Conservation (phyloP, 148 eudicot genomes). For the Camellia granthamiana region DNA sequence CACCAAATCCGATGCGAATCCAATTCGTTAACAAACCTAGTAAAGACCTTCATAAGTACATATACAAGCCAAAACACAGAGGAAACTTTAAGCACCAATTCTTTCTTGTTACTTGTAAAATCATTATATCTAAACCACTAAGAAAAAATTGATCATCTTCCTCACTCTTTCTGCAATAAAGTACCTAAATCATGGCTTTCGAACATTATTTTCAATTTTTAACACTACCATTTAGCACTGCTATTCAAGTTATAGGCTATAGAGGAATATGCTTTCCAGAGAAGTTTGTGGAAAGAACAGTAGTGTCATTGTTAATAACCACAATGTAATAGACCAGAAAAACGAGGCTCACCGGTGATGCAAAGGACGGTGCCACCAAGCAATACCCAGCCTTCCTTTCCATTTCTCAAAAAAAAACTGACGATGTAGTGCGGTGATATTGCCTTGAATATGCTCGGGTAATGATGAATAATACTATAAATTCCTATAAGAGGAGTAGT, state of each 20-base stretch:
- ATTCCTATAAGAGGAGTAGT: conserved; percentile 58
- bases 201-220: neutral
- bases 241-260: neutral
- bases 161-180: neutral
- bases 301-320: neutral
- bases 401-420: conserved; percentile 31
- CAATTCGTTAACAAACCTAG: too few relatives aligned
- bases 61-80: neutral
- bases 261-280: neutral
- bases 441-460: conserved; percentile 64
- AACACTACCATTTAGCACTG: neutral
- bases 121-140: neutral
- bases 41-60: neutral
- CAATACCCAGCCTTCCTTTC: conserved; percentile 52
- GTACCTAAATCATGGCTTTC: neutral
- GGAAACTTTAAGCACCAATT: neutral
- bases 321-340: neutral
- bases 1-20: neutral
- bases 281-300: neutral
- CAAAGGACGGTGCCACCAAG: conserved; percentile 63
- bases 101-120: neutral
- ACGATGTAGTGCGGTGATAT: conserved; percentile 51
- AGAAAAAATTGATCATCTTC: neutral
- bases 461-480: conserved; percentile 45
- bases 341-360: conserved; percentile 46